phyloP scores from a whole-genome alignment of 192 early-diverging fungal genomes.

The Backusella luteola region DNA sequence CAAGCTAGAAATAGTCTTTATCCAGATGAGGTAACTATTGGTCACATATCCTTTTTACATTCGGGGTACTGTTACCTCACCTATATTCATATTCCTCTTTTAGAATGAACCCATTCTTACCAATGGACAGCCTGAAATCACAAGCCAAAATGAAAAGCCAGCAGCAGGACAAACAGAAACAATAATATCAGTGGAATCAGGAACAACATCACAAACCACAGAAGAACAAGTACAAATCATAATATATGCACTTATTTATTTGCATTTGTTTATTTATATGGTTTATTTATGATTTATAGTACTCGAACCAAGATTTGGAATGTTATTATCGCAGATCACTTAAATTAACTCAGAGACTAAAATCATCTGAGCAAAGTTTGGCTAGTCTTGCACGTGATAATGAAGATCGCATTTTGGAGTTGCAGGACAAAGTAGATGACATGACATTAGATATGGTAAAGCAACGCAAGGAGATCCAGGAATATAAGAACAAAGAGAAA shows the following conservation, averaged over 20 bases:
- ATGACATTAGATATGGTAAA: constrained; percentile 32
- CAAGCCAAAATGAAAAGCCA: background rate
- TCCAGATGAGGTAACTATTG: background rate
- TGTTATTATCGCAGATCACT: constrained; percentile 36
- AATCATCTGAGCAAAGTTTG: constrained; percentile 39
- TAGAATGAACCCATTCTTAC: constrained; percentile 1
- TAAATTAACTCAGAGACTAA: constrained; percentile 36
- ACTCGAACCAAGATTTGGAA: constrained; percentile 19
- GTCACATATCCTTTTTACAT: background rate
- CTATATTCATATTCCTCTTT: background rate
- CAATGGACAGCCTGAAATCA: background rate
- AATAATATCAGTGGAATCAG: background rate
- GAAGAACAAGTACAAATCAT: background rate
- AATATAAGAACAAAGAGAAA: constrained; percentile 43
- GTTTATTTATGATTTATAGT: background rate
- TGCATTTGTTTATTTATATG: background rate
- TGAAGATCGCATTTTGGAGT: constrained; percentile 40
- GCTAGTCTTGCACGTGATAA: constrained; percentile 40
- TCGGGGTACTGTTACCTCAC: constrained; percentile 2
- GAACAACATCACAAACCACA: background rate
- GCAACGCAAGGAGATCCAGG: constrained; percentile 37
- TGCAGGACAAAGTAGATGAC: constrained; percentile 42
- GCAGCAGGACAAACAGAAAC: background rate
- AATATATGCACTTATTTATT: background rate
- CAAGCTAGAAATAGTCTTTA: background rate